Conservation (phyloP, 2,329 filamentous ascomycete genomes). For the Calonectria hawksworthii region DNA sequence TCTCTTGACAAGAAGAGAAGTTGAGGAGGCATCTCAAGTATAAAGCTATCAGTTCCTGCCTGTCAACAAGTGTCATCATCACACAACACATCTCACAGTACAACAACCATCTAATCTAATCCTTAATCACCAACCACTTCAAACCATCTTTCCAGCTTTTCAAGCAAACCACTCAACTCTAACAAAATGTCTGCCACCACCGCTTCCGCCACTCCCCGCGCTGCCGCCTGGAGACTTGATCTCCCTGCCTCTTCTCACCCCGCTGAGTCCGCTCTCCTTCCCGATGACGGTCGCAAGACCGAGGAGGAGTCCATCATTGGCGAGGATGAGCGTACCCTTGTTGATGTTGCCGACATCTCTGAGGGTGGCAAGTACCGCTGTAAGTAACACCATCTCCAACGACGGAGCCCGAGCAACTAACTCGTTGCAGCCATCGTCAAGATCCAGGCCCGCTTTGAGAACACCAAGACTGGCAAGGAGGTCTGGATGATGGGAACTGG, state of each 20-base stretch:
- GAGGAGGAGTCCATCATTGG: constrained; percentile 29
- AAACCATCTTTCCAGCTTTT: background rate
- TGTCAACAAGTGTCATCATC: background rate
- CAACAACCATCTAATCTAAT: constrained; percentile 3
- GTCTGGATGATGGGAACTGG: constrained; percentile 42
- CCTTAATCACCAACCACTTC: background rate
- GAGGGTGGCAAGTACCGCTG: constrained; percentile 36
- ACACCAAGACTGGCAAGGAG: background rate
- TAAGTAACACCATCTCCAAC: background rate
- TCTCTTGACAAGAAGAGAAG: background rate
- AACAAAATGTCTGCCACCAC: constrained; percentile 9
- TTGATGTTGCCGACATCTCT: constrained; percentile 22
- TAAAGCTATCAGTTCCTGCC: background rate
- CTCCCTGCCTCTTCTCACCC: constrained; percentile 18
- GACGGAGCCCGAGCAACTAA: background rate
- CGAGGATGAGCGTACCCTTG: constrained; percentile 22
- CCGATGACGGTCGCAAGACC: constrained; percentile 24
- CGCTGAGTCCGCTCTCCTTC: constrained; percentile 19
- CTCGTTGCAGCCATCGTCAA: constrained; percentile 32
- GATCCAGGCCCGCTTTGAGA: constrained; percentile 33
- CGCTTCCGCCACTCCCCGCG: background rate
- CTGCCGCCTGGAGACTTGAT: constrained; percentile 29
- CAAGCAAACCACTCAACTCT: background rate
- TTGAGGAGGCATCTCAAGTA: background rate
- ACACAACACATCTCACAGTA: background rate